Base-by-base conservation (phyloP, 106 monocot genomes). In the Dendrobium catenatum region DNA sequence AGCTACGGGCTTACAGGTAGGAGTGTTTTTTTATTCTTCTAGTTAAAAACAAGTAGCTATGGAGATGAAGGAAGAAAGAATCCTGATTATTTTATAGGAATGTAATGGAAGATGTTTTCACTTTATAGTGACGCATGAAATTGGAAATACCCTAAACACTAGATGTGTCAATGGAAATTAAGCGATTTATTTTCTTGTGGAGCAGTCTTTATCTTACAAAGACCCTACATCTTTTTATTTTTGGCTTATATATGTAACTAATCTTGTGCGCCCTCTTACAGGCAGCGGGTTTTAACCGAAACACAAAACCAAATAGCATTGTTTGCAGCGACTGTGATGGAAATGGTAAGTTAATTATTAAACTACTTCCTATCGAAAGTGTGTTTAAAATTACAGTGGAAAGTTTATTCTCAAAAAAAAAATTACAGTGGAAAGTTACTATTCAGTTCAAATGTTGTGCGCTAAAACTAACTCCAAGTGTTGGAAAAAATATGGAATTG, bases 271-370 rank as follows among this genome's bases (percentile, higher is more conserved):
- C 5, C n/a, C 42, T 44, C 74, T 75, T 44, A 75, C 74, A 75
- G 74, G 56, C 77, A 67, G 82, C 67, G 43, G 77, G 66, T 42
- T 27, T 19, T 68, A 54, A 68, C 49, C 66, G 67, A 20, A 68
- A n/a, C 8, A 77, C 77, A 10, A 82, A 82, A 68, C 6, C 22
- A 3, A 77, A 40, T 70, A 82, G 77, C 68, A 82, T 82, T 54
- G 58, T 82, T 10, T 82, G 82, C 68, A 9, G 42, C n/a, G 68
- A 82, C 33, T 82, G 82, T 49, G 82, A 82, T 68, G 82, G 82
- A n/a, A 82, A 82, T 75, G 82, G 82, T 82, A 76, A 82, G 82
- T 40, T 40, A 72, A 15, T 51, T 51, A 51, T 51, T 15, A 51
- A 51, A 51, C 13, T 51, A 15, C 13, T 51, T 51, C 51, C 46